Conservation (phyloP, 1,284 basidiomycete genomes). For the Porodaedalea pini region DNA sequence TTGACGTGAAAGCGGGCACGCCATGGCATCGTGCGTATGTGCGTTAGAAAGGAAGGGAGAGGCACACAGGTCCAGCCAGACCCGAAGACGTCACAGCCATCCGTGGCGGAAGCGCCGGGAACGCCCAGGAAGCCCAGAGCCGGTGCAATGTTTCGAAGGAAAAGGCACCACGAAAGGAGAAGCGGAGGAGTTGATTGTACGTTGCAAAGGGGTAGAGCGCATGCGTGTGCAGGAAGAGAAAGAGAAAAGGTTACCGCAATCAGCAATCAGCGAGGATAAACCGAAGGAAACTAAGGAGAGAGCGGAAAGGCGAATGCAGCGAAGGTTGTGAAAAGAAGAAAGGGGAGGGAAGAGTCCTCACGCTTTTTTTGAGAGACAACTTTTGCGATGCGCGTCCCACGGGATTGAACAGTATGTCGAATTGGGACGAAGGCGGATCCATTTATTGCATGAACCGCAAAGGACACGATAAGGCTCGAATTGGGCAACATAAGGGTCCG, state of each 20-base stretch:
- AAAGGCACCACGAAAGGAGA: neutral
- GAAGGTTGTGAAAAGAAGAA: neutral
- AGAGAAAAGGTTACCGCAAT: constrained; percentile 13
- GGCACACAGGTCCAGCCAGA: neutral
- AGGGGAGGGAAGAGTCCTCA: constrained; percentile 6
- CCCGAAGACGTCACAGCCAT: neutral
- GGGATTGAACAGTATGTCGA: constrained; percentile 82
- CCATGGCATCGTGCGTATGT: neutral
- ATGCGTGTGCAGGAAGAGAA: neutral
- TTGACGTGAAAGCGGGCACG: neutral
- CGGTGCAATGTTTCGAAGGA: neutral
- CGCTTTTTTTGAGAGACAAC: constrained; percentile 67
- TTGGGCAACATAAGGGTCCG: constrained; percentile 71
- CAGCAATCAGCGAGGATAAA: constrained; percentile 13
- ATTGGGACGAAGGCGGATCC: constrained; percentile 76
- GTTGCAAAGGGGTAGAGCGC: neutral
- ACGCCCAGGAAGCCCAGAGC: neutral
- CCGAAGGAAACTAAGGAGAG: constrained; percentile 10
- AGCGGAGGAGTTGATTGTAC: neutral
- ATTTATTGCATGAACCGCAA: constrained; percentile 74
- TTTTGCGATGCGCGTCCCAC: constrained; percentile 76
- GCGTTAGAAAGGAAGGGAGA: neutral
- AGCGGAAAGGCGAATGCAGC: neutral
- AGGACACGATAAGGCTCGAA: constrained; percentile 77
- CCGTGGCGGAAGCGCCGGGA: neutral